A percentile compares a stretch with the other conserved stretches of the same genome.
phyloP scores from a whole-genome alignment of 1,284 basidiomycete species.

The Phaffia rhodozyma region DNA sequence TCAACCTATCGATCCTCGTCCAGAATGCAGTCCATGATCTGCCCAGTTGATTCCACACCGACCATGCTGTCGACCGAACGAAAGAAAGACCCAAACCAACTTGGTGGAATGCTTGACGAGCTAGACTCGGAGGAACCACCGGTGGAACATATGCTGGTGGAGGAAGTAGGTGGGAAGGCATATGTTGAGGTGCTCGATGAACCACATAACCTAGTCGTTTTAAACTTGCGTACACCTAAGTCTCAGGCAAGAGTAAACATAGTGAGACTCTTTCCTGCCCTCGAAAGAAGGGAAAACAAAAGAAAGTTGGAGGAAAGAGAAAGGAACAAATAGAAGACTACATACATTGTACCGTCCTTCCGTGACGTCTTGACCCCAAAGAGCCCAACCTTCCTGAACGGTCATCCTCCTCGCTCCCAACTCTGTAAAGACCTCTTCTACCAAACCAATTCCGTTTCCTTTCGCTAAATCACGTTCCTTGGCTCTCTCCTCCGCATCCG shows the following conservation, averaged over 20 bases:
- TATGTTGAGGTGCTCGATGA: constrained; percentile 40
- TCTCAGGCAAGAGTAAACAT: neutral
- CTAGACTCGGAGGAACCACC: neutral
- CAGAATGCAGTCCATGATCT: too few relatives aligned
- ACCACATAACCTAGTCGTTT: constrained; percentile 84
- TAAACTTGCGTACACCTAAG: constrained; percentile 79
- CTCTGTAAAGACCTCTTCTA: constrained; percentile 45
- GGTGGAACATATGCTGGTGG: neutral
- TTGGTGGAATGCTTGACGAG: neutral
- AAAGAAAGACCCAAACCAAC: neutral
- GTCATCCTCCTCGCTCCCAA: constrained; percentile 88
- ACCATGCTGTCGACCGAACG: neutral
- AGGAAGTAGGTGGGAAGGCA: neutral
- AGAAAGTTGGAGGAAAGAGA: neutral
- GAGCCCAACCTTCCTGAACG: constrained; percentile 59
- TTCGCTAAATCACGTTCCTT: constrained; percentile 18
- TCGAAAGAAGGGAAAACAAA: neutral
- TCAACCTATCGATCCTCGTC: too few relatives aligned
- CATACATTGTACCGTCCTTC: constrained; percentile 8
- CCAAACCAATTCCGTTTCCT: constrained; percentile 23
- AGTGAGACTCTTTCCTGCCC: neutral
- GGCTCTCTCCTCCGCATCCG: constrained; percentile 19
- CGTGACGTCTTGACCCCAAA: constrained; percentile 27
- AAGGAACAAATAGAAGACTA: neutral
- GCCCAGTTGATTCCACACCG: neutral